Percentiles rank a stretch among this genome's conserved stretches.
These are phyloP conservation scores for Quercus cerris DNA, from an alignment of 306 rosid genomes.

Conservation along the genomic window DNA sequence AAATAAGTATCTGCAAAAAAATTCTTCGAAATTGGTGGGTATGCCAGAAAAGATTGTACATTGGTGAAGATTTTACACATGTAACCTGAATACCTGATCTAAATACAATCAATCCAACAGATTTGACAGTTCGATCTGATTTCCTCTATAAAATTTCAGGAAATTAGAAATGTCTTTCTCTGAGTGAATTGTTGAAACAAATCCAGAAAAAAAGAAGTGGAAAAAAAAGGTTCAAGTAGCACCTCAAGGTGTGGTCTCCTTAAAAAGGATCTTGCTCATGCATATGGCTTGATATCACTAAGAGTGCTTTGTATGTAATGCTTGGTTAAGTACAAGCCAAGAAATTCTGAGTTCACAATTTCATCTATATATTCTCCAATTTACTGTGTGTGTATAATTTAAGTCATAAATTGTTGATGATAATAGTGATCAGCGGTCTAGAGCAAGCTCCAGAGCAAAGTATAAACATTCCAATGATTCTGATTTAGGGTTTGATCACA, in stretches of 20 bases:
- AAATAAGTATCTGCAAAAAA: slow-evolving; percentile 13
- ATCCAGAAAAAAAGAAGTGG: background rate
- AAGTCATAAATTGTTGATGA: background rate
- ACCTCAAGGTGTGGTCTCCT: background rate
- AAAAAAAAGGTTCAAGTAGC: background rate
- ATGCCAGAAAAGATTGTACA: background rate
- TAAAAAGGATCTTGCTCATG: background rate
- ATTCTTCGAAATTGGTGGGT: background rate
- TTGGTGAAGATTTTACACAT: background rate
- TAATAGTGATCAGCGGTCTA: no score
- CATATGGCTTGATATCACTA: background rate
- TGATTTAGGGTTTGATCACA: no score
- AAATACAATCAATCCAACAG: background rate
- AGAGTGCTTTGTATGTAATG: background rate
- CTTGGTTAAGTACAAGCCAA: background rate
- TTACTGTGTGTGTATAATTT: background rate
- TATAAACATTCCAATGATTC: no score
- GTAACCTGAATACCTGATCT: background rate
- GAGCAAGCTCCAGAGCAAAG: no score
- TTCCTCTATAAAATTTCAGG: background rate
- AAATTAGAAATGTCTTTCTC: background rate
- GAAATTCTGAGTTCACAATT: background rate
- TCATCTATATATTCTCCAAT: background rate
- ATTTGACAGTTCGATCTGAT: background rate
- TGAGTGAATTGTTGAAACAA: background rate